Conservation (phyloP, 2,329 filamentous ascomycete genomes). For the Sclerotinia trifoliorum region DNA sequence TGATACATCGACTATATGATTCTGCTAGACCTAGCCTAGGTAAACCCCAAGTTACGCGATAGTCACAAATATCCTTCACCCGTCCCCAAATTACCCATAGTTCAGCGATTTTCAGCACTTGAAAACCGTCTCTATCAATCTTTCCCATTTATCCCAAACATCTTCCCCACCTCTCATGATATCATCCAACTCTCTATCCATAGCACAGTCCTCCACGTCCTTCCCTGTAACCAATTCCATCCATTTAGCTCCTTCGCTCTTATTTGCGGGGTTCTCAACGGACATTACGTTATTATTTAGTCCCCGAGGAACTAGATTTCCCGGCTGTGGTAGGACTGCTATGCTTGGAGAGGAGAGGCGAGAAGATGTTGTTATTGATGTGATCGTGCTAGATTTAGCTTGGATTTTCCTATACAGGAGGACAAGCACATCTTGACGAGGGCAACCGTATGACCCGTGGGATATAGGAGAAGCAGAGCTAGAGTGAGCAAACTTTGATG, state of each 20-base stretch:
- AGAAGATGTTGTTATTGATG: too few relatives aligned
- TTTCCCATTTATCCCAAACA: slow-evolving; percentile 2
- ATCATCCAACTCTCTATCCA: neutral
- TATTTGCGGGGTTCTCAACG: neutral
- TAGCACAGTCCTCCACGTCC: neutral
- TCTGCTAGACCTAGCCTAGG: neutral
- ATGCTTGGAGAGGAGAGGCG: neutral
- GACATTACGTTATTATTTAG: neutral
- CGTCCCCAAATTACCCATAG: neutral
- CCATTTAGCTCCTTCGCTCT: neutral
- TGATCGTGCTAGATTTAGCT: neutral
- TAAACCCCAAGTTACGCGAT: too few relatives aligned
- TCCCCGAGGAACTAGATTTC: neutral
- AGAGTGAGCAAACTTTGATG: neutral
- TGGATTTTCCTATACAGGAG: neutral
- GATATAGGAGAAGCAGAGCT: neutral
- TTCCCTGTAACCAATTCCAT: neutral
- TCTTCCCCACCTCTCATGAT: neutral
- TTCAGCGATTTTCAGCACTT: neutral
- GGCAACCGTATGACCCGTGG: neutral
- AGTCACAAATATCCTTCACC: too few relatives aligned
- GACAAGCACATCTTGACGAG: neutral
- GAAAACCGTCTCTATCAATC: neutral
- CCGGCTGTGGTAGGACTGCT: neutral
- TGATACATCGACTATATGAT: neutral